Evolutionary conservation across 345 rosid species (phyloP), one percentile per base, ranked within the genome.

Genomic region (Noccaea bulbosa): DNA sequence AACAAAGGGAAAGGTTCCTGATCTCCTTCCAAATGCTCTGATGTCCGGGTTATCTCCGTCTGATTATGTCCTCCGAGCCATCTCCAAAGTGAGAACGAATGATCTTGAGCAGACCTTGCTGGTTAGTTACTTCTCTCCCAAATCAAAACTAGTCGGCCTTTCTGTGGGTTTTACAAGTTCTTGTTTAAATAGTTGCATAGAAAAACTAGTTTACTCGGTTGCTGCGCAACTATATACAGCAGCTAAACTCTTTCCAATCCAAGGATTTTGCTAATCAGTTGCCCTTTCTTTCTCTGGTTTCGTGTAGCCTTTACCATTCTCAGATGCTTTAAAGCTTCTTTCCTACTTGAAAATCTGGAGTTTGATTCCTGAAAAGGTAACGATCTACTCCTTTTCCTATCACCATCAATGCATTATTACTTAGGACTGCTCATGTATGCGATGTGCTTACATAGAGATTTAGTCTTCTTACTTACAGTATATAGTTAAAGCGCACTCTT

Each of bases 21-120:
- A 75, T 40, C 86, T 84, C 75, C 87, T 82, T 60, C 88, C 96
- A 65, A 92, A 91, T 76, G 75, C 71, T 40, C 35, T 86, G 49
- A 80, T 94, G 93, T 79, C 68, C 32, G 98, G 97, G 65, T 81
- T 89, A 45, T 82, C 93, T 47, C 92, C 97, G 4, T 84, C 98
- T 37, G 89, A 87, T 45, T 88, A 78, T 75, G 87, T 94, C 73
- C 96, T 89, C 38, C 84, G 69, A 48, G 86, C 90, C 41, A 77
- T 91, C 66, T 85, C 98, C 24, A 83, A 74, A 47, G 90, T 91
- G 49, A 91, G 72, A 70, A 82, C 88, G 59, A 94, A 88, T 79
- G 93, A 91, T 78, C 85, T 94, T 67, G 98, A 91, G 82, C 92
- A 89, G 87, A 80, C 91, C 43, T 83, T 89, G 62, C 82, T 94